Evolutionary conservation across 768 basidiomycete species (phyloP).

Genomic region (Cystobasidium tubakii): DNA sequence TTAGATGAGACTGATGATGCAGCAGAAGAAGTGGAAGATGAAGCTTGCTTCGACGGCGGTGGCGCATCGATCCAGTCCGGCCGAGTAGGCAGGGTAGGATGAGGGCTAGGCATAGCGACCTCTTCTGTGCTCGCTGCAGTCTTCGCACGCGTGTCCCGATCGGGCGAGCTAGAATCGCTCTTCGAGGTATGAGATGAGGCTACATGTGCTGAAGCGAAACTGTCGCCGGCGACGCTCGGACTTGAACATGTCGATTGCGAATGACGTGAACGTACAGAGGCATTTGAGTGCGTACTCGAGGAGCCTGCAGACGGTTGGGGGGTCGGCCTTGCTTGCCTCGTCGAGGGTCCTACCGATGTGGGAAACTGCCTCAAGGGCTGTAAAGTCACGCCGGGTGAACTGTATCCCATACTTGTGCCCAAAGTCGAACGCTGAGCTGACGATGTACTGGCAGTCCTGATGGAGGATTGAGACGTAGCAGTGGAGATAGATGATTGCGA

Average conservation of each 20-base stretch:
- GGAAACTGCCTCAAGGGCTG: not conserved
- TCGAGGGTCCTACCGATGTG: not conserved
- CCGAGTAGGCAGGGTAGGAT: not conserved
- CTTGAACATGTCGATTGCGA: conserved; percentile 13
- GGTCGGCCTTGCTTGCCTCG: not conserved
- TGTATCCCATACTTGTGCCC: not conserved
- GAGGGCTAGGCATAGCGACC: not conserved
- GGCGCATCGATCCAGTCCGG: not conserved
- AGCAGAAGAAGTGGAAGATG: conserved; percentile 21
- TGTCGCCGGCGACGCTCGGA: not conserved
- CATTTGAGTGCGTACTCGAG: not conserved
- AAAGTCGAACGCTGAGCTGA: not conserved
- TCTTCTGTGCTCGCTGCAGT: not conserved
- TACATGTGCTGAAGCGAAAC: not conserved
- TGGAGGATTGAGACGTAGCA: conserved; percentile 1
- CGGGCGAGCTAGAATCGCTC: conserved; percentile 3
- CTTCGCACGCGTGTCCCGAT: not conserved
- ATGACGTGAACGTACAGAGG: not conserved
- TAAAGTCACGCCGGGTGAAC: not conserved
- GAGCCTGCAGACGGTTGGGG: not conserved
- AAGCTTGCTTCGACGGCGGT: conserved; percentile 1
- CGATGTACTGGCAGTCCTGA: not conserved
- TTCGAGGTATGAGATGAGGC: not conserved
- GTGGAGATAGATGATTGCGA: conserved; percentile 2
- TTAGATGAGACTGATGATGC: not conserved